phyloP scores from a whole-genome alignment of 306 rosid genomes.

The Cyamopsis tetragonoloba region DNA sequence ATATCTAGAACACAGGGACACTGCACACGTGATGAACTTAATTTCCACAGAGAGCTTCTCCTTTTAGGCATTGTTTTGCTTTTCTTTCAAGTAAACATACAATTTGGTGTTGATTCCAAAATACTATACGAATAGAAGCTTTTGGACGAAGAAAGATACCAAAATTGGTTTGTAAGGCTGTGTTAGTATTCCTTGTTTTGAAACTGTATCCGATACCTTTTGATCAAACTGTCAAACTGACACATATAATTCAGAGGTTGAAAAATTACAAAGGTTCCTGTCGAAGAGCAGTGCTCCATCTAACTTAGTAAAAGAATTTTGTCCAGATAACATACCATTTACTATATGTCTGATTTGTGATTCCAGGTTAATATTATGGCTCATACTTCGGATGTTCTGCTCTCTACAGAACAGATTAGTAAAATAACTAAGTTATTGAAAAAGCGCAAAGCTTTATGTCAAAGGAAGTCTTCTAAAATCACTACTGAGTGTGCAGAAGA shows the following conservation, averaged over 20 bases:
- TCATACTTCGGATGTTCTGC: slow-evolving; percentile 63
- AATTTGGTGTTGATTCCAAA: not conserved
- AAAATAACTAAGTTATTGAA: slow-evolving; percentile 69
- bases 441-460: slow-evolving; percentile 57
- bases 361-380: slow-evolving; percentile 90
- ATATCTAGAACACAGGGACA: too few species aligned
- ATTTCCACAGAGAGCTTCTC: not conserved
- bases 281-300: not conserved
- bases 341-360: slow-evolving; percentile 17
- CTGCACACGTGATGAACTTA: too few species aligned
- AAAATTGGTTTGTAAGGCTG: not conserved
- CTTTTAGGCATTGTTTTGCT: not conserved
- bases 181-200: not conserved
- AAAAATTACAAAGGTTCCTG: slow-evolving; percentile 1
- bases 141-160: not conserved
- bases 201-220: not conserved
- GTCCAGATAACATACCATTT: slow-evolving; percentile 18
- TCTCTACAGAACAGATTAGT: slow-evolving; percentile 67
- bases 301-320: not conserved
- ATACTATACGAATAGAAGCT: not conserved
- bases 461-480: slow-evolving; percentile 38
- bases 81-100: not conserved
- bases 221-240: not conserved
- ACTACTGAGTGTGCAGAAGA: slow-evolving; percentile 40
- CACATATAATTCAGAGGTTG: not conserved